Base-by-base conservation (phyloP, 2,329 filamentous ascomycete species). In the Xylariaceae sp. region DNA sequence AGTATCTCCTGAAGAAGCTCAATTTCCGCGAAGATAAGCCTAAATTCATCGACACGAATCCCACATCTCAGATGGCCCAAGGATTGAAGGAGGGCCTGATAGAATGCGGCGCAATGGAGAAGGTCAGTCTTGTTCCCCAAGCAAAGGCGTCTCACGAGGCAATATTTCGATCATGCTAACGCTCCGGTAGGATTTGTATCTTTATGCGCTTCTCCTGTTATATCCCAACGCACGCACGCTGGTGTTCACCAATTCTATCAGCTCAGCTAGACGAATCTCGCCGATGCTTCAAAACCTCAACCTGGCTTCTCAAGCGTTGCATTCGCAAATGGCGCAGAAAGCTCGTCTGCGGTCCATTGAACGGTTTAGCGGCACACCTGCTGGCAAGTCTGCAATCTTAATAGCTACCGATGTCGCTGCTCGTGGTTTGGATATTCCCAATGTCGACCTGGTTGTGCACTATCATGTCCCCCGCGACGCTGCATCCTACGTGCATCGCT, bases 241-340 rank as follows among this genome's bases (percentile, higher is more conserved):
- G 3, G 80, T 98, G 33, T 98, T 98, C 61, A 88, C 89, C 18
- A 98, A 98, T 66, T 95, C 89, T 31, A 96, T 98, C 61, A 86
- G 85, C 36, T 85, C 90, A 3, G 90, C 95, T 36, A 83, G 88
- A 31, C 86, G 92, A 26, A 70, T 98, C 9, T 81, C 83, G 0
- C 87, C 90, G 1, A 77, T 96, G 56, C 74, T 98, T 2, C 80
- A 90, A 52, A 87, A 86, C 50, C 78, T 98, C 35, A 77, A 83
- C 46, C 71, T 96, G 7, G 80, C 83, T 2, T 84, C 82, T 1
- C 69, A 87, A 9, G 80, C 85, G 0, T 70, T 98, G 1, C 92
- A 98, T 63, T 96, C 88, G 0, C 85, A 88, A 48, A 97, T 98
- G 92, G 74, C 81, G 1, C 92, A 98, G 64, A 97, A 97, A 62